These are phyloP conservation scores for Penicillium sp. DNA, from an alignment of 2,329 filamentous ascomycete species.

Conservation along the genomic window DNA sequence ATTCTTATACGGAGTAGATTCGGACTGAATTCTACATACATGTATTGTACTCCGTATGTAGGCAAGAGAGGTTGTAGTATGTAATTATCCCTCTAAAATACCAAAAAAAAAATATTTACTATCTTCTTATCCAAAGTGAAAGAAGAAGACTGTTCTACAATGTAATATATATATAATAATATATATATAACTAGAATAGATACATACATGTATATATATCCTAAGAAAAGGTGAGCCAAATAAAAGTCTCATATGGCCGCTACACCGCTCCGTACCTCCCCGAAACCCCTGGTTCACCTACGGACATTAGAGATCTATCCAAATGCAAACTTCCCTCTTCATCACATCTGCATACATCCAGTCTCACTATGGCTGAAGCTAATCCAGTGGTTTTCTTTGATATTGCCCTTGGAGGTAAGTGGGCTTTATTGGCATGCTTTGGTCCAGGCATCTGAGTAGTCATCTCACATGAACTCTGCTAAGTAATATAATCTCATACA, in stretches of 20 bases:
- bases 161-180: no score
- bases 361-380: constrained; percentile 14
- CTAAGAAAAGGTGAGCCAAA: background rate
- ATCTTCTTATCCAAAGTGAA: background rate
- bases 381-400: constrained; percentile 53
- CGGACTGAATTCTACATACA: no score
- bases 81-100: background rate
- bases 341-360: background rate
- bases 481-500: constrained; percentile 37
- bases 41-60: no score
- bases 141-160: background rate
- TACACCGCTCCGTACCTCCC: background rate
- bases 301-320: background rate
- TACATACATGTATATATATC: background rate
- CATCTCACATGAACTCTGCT: background rate
- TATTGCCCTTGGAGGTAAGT: constrained; percentile 48
- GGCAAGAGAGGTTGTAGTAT: background rate
- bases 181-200: background rate
- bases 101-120: background rate
- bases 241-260: background rate
- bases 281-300: background rate
- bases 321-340: background rate
- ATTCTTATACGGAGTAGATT: no score
- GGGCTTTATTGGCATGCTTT: background rate
- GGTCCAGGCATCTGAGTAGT: background rate